Base-by-base conservation (phyloP, 805 yeast species). In the Alloascoidea hylecoeti region DNA sequence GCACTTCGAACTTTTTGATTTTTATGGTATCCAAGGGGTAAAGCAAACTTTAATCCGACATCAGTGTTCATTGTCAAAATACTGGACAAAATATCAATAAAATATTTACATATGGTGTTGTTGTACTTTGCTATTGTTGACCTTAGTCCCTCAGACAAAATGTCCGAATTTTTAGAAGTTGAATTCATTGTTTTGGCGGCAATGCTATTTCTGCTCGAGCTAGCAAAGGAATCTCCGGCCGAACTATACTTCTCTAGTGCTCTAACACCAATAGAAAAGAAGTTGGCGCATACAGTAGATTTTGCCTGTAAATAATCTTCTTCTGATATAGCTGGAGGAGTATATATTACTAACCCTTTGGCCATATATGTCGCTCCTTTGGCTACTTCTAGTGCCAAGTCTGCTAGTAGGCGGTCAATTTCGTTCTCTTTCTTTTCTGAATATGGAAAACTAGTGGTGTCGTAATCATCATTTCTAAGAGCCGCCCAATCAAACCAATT, bases 41-140 rank as follows among this genome's bases (percentile, higher is more conserved):
- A n/a, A 9, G 30, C 30, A 23, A 23, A 23, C 9, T 23, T 23
- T n/a, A 9, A 23, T 23, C 13, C 30, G 13, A 23, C 30, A n/a
- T 23, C 30, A 4, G 78, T 74, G 48, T 85, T 85, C 3, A 83
- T 68, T 46, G 71, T 75, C 35, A 86, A 61, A 38, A 85, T 54
- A 45, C 79, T 80, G 2, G 86, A 74, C 37, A 84, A 61, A 16
- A 82, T 74, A 16, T 63, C 58, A 38, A 83, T 71, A 6, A 78
- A 73, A 53, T 77, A 73, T n/a, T 23, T 23, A 9, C 13, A 23
- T n/a, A 23, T 23, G n/a, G 30, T n/a, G n/a, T n/a, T n/a, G n/a
- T n/a, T n/a, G n/a, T n/a, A n/a, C n/a, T n/a, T n/a, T n/a, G n/a
- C n/a, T n/a, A n/a, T n/a, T 23, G n/a, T 9, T 9, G 30, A 15